These are phyloP conservation scores for Petunia secreta DNA, from an alignment of 257 asterid genomes.

Conservation along the genomic window DNA sequence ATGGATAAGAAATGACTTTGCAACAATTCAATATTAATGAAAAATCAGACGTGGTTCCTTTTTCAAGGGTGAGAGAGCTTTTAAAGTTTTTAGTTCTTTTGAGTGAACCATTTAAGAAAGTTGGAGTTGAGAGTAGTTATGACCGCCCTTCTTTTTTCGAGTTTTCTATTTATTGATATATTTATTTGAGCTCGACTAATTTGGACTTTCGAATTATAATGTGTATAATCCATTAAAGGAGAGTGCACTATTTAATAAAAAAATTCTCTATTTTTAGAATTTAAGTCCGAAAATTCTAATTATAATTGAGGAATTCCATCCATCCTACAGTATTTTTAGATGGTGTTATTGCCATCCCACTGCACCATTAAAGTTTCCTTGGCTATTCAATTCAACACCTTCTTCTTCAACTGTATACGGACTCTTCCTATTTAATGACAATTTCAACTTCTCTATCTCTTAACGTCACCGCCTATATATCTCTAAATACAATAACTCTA, in stretches of 20 bases:
- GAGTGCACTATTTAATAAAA: too few species aligned
- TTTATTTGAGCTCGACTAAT: too few species aligned
- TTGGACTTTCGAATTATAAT: too few species aligned
- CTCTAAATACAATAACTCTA: conserved; percentile 26
- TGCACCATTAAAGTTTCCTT: conserved; percentile 37
- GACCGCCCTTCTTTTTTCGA: conserved; percentile 8
- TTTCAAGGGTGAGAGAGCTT: conserved; percentile 30
- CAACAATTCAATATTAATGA: background rate
- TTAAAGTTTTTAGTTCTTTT: conserved; percentile 35
- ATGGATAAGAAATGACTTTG: conserved; percentile 2
- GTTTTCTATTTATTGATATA: too few species aligned
- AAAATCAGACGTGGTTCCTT: background rate
- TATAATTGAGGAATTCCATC: too few species aligned
- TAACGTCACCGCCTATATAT: conserved; percentile 46
- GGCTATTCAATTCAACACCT: conserved; percentile 35
- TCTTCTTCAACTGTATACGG: conserved; percentile 44
- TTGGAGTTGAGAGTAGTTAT: conserved; percentile 45
- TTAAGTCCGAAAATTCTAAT: too few species aligned
- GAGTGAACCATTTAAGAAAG: conserved; percentile 49
- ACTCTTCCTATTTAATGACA: conserved; percentile 43
- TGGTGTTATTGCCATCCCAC: too few species aligned
- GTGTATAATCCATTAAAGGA: background rate
- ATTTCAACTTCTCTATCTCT: conserved; percentile 23
- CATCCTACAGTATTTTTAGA: too few species aligned
- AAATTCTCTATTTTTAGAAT: too few species aligned